phyloP scores from a whole-genome alignment of 257 asterid genomes.

The Salvia splendens region DNA sequence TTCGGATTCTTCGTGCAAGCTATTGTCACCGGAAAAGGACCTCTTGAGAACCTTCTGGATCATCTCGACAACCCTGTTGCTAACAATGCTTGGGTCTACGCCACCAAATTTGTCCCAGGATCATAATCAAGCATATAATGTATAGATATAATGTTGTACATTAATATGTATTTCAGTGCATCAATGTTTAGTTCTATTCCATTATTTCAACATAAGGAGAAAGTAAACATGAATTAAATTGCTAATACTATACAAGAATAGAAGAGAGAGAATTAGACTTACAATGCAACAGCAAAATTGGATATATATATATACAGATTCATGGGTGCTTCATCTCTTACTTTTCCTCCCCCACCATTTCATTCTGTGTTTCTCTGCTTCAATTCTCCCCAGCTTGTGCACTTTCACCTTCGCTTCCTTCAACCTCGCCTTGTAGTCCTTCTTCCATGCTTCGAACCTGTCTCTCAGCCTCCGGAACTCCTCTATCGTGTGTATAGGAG shows the following conservation, averaged over 20 bases:
- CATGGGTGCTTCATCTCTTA: constrained; percentile 17
- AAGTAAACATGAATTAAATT: constrained; percentile 24
- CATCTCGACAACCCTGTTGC: constrained; percentile 87
- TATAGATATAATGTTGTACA: constrained; percentile 25
- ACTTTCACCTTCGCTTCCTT: constrained; percentile 62
- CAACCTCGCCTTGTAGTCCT: constrained; percentile 67
- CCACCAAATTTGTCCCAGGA: constrained; percentile 74
- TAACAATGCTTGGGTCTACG: constrained; percentile 82
- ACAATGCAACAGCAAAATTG: constrained; percentile 36
- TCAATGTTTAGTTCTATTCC: constrained; percentile 1
- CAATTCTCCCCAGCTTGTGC: constrained; percentile 46
- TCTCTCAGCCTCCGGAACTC: constrained; percentile 65
- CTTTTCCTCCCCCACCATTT: constrained; percentile 81
- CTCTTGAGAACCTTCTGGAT: constrained; percentile 67
- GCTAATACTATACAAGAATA: constrained; percentile 38
- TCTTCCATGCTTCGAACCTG: constrained; percentile 71
- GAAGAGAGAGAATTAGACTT: constrained; percentile 22
- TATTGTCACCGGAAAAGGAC: constrained; percentile 65
- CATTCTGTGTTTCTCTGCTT: constrained; percentile 57
- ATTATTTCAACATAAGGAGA: neutral
- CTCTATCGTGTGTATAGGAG: constrained; percentile 41
- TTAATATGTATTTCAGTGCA: constrained; percentile 6
- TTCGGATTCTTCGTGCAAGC: constrained; percentile 74
- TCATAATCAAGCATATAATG: constrained; percentile 32
- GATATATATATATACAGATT: constrained; percentile 31